phyloP scores from a whole-genome alignment of 148 eudicot genomes.

The Amaranthus cruentus region DNA sequence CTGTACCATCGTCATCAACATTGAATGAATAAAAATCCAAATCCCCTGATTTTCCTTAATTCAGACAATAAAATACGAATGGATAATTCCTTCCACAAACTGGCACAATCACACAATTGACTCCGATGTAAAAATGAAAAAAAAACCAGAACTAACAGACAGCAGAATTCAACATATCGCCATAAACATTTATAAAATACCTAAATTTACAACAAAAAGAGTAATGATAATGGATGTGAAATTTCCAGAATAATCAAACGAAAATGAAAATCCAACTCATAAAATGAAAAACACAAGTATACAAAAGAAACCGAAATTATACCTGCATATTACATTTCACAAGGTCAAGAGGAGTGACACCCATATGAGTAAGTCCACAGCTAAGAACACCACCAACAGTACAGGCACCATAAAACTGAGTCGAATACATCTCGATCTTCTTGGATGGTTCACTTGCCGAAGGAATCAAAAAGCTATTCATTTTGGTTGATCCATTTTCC shows the following conservation, averaged over 20 bases:
- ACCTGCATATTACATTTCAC: slow-evolving; percentile 90
- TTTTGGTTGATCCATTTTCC: neutral
- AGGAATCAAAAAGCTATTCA: slow-evolving; percentile 30
- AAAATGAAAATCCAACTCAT: slow-evolving; percentile 13
- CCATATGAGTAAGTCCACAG: slow-evolving; percentile 70
- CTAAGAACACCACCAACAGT: slow-evolving; percentile 52
- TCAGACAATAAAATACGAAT: too few relatives aligned
- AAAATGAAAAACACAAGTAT: too few relatives aligned
- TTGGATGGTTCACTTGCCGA: slow-evolving; percentile 47
- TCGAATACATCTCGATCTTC: slow-evolving; percentile 71
- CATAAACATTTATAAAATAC: too few relatives aligned
- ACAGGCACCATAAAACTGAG: slow-evolving; percentile 52
- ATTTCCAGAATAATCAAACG: slow-evolving; percentile 16
- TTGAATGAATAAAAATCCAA: too few relatives aligned
- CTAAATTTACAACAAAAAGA: neutral
- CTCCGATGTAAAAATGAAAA: neutral
- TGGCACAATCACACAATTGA: slow-evolving; percentile 2
- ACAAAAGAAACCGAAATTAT: neutral
- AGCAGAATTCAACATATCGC: neutral
- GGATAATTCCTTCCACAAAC: too few relatives aligned
- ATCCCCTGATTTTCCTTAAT: too few relatives aligned
- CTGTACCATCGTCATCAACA: too few relatives aligned
- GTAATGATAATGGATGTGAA: slow-evolving; percentile 4
- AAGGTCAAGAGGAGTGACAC: slow-evolving; percentile 76
- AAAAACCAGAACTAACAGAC: neutral